Evolutionary conservation across 345 rosid species (phyloP), one percentile per base, ranked within the genome.

Genomic region (Arabis alpina): DNA sequence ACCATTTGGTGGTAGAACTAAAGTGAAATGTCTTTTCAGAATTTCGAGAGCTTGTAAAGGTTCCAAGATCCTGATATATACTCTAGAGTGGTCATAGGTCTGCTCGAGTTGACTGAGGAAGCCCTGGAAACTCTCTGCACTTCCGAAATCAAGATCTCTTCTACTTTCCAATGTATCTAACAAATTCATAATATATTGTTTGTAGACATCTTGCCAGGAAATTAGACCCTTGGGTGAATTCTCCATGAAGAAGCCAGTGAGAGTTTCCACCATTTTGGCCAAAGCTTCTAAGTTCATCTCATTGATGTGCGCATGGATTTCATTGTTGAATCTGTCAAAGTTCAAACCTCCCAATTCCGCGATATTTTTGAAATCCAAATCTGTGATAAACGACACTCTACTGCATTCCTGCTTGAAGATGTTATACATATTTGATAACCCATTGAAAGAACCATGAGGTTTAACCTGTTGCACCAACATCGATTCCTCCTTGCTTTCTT

Each of bases 281-380:
- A 94, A 84, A 75, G 90, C 88, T 75, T 91, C 93, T 81, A 94
- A 61, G 76, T 72, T 84, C 71, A 36, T 39, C 62, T 89, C 92
- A 61, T 83, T 75, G 55, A 84, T 73, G 47, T 85, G 85, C 23
- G 80, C 77, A 76, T 68, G 87, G 47, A 94, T 83, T 84, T 94
- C 99, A 15, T 64, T 75, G 24, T 68, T 76, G 82, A 91, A 83
- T 69, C 76, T 76, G 76, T 81, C 78, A 62, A 87, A 68, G 81
- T 88, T 88, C 64, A 88, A 74, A 74, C 91, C 91, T 51, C 82
- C 84, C 64, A 88, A 76, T 67, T 74, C 83, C 3, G 87, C 85
- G 64, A 91, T 77, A 54, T 87, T 89, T 79, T 94, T 94, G 83
- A 94, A 94, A 81, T 94, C 80, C 64, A 94, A 80, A 71, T 85